These are phyloP conservation scores for Oidiodendron maius DNA, from an alignment of 495 filamentous ascomycete species.

Conservation along the genomic window DNA sequence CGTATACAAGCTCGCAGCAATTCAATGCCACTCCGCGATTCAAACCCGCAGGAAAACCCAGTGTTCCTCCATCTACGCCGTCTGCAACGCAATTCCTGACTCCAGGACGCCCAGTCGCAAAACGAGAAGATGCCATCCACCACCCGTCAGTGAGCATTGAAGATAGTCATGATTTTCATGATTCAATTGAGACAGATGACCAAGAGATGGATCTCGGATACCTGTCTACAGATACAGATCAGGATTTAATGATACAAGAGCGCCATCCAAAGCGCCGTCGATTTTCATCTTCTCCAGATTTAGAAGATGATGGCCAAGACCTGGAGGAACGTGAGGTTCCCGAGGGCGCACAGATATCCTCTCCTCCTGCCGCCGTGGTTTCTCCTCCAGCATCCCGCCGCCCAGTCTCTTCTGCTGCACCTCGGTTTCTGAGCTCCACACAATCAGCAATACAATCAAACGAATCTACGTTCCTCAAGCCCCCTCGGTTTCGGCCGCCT, in stretches of 20 bases:
- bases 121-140: constrained; percentile 16
- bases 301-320: neutral
- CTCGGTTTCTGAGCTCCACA: constrained; percentile 15
- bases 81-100: constrained; percentile 15
- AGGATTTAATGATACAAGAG: constrained; percentile 15
- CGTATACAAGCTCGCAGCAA: constrained; percentile 15
- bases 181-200: constrained; percentile 18
- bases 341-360: constrained; percentile 7
- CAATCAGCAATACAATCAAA: constrained; percentile 7
- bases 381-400: constrained; percentile 15
- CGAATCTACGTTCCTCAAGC: constrained; percentile 18
- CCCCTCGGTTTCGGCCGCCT: constrained; percentile 21
- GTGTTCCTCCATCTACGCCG: constrained; percentile 10
- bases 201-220: constrained; percentile 3
- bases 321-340: neutral
- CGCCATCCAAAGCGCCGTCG: constrained; percentile 16
- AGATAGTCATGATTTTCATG: constrained; percentile 1
- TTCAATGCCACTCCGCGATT: constrained; percentile 25
- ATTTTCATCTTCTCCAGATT: constrained; percentile 10
- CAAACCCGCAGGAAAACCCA: constrained; percentile 12
- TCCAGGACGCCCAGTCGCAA: constrained; percentile 6
- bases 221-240: constrained; percentile 13
- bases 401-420: constrained; percentile 8
- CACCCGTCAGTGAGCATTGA: constrained; percentile 4
- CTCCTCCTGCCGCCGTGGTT: constrained; percentile 16